phyloP scores from a whole-genome alignment of 768 basidiomycete species.

The Neoboletus magnificus region DNA sequence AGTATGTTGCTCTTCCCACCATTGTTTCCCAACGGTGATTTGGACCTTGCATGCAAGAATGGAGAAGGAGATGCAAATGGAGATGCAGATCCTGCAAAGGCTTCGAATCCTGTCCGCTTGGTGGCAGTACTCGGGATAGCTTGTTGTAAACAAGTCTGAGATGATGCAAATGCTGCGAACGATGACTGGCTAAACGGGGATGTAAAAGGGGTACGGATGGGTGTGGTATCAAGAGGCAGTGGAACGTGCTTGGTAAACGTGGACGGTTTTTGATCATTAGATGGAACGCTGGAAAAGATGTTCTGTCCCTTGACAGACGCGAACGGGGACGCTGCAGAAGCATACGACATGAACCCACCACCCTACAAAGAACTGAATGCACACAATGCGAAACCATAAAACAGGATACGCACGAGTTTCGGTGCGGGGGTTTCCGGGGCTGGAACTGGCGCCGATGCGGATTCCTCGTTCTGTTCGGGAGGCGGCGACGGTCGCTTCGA shows the following conservation, averaged over 20 bases:
- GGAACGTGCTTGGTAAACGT: slow-evolving; percentile 19
- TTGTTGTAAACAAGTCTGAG: slow-evolving; percentile 15
- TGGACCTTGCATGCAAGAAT: slow-evolving; percentile 36
- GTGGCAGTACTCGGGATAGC: slow-evolving; percentile 35
- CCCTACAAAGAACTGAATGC: slow-evolving; percentile 36
- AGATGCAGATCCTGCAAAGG: slow-evolving; percentile 49
- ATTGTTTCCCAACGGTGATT: slow-evolving; percentile 45
- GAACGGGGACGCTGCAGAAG: slow-evolving; percentile 71
- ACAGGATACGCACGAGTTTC: slow-evolving; percentile 43
- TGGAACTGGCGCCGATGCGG: slow-evolving; percentile 2
- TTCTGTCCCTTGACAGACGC: slow-evolving; percentile 69
- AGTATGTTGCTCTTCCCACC: slow-evolving; percentile 23
- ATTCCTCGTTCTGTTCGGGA: slow-evolving; percentile 45
- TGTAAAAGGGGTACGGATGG: slow-evolving; percentile 18
- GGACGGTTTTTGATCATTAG: slow-evolving; percentile 29
- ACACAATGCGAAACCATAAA: slow-evolving; percentile 9
- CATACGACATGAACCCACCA: slow-evolving; percentile 78
- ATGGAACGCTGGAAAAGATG: slow-evolving; percentile 32
- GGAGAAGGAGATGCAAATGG: slow-evolving; percentile 46
- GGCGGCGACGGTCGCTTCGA: slow-evolving; percentile 65
- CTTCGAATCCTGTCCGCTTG: slow-evolving; percentile 57
- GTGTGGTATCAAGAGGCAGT: slow-evolving; percentile 22
- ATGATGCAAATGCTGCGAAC: slow-evolving; percentile 18
- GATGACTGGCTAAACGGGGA: slow-evolving; percentile 23
- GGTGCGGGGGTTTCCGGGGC: slow-evolving; percentile 31